Conservation (phyloP, 2,329 filamentous ascomycete genomes). For the Pseudogymnoascus sp. region DNA sequence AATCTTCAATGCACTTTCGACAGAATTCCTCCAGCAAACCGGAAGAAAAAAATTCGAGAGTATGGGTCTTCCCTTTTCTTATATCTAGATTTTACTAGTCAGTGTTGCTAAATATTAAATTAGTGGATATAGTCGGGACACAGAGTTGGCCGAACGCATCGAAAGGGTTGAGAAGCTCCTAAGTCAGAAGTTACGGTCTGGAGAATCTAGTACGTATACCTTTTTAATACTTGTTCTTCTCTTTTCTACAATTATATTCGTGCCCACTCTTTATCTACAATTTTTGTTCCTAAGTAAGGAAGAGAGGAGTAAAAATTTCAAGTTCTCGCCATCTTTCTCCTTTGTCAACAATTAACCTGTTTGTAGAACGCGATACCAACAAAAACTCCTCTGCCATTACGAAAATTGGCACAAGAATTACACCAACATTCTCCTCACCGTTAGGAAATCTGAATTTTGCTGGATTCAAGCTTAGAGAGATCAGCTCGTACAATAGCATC, state of each 20-base stretch:
- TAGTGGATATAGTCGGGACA: not conserved
- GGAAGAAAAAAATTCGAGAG: slow-evolving; percentile 31
- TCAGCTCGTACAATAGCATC: slow-evolving; percentile 39
- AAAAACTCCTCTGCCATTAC: not conserved
- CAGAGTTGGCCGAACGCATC: not conserved
- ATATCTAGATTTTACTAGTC: slow-evolving; percentile 23
- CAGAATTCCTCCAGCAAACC: slow-evolving; percentile 25
- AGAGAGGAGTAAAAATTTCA: not conserved
- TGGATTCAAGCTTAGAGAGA: slow-evolving; percentile 37
- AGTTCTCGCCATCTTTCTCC: not conserved
- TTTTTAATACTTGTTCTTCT: not conserved
- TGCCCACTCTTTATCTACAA: not conserved
- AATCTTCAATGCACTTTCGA: slow-evolving; percentile 38
- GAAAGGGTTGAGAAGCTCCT: not conserved
- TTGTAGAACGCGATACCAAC: not conserved
- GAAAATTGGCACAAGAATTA: not conserved
- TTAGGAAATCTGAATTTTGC: slow-evolving; percentile 37
- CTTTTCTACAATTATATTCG: not conserved
- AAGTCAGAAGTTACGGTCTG: not conserved
- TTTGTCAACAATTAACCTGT: not conserved
- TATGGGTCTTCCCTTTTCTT: slow-evolving; percentile 28
- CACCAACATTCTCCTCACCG: not conserved
- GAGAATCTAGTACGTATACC: not conserved
- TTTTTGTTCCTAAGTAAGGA: not conserved
- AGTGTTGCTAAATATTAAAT: not conserved